phyloP scores from a whole-genome alignment of 768 basidiomycete species.

The Mrakia frigida region DNA sequence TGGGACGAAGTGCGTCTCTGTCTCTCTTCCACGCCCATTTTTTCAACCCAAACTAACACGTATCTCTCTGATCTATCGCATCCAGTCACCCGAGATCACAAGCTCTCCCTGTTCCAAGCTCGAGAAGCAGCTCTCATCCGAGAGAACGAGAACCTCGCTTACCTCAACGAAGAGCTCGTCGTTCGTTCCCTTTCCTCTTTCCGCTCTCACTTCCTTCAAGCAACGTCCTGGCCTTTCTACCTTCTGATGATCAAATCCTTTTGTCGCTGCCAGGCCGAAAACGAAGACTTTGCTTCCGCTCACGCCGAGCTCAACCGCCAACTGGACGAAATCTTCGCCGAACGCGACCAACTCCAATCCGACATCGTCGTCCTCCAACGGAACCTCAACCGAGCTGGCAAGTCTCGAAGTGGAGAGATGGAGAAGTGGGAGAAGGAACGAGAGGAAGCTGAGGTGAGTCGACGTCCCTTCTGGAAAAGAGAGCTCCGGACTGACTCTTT shows the following conservation, averaged over 20 bases:
- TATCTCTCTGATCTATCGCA: not conserved
- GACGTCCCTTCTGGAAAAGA: not conserved
- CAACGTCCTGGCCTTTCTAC: too few species aligned
- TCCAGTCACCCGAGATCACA: constrained; percentile 23
- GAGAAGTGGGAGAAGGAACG: constrained; percentile 17
- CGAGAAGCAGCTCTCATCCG: constrained; percentile 10
- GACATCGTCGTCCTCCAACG: constrained; percentile 11
- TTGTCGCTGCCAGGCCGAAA: not conserved
- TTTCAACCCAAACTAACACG: not conserved
- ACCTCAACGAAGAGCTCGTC: constrained; percentile 16
- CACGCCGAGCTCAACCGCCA: constrained; percentile 4
- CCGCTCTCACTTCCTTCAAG: too few species aligned
- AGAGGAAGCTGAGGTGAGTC: not conserved
- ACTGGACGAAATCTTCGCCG: constrained; percentile 11
- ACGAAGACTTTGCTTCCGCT: constrained; percentile 8
- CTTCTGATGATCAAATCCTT: too few species aligned
- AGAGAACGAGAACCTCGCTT: constrained; percentile 10
- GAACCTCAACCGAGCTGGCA: constrained; percentile 1
- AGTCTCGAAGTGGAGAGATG: constrained; percentile 5
- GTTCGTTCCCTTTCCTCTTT: not conserved
- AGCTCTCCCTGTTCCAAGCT: constrained; percentile 23
- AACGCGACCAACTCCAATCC: constrained; percentile 14
- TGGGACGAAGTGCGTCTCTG: not conserved
- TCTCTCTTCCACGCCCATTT: not conserved
- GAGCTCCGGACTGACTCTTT: not conserved